Evolutionary conservation across 148 eudicot genomes (phyloP), one percentile per base, ranked within the genome.

Genomic region (Persicaria maculosa): DNA sequence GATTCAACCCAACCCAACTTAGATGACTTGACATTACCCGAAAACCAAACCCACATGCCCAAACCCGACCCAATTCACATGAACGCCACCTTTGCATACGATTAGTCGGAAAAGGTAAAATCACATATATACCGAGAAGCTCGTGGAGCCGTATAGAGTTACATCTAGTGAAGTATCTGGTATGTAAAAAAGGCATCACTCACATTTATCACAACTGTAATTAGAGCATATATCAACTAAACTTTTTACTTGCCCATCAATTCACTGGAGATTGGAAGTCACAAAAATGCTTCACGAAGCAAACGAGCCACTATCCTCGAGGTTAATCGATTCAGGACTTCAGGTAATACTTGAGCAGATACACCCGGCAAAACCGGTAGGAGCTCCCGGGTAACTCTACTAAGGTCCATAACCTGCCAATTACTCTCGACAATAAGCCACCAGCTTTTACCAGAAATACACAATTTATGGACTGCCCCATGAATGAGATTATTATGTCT

Each of bases 301-400:
- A 90, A 44, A 45, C 97, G 93, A 48, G 99, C 97, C 78, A 85
- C 50, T 73, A 95, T 86, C 76, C 99, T 86, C 54, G 97, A 92
- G 43, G 88, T 80, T 73, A 95, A 77, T 62, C 99, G 88, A 74
- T 82, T 80, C 11, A 84, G 72, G 74, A 95, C 82, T 80, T 95
- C 99, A 0, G 97, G 99, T 47, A 92, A 84, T 76, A 95, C 85
- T 68, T 78, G 88, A 19, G 84, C 88, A 9, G 99, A 90, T n/a
- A 95, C 77, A 70, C 96, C 86, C 6, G 97, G 96, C 82, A 95
- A 80, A 44, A 92, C 75, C 0, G 96, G 89, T 74, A 92, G 85
- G 8, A 95, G 89, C 83, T 95, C 97, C 73, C 83, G 85, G 73
- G 82, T 79, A 40, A 88, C 87, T 79, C 75, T 83, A 72, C 75